These are phyloP conservation scores for Peterozyma toletana DNA, from an alignment of 805 yeast species.

Conservation along the genomic window DNA sequence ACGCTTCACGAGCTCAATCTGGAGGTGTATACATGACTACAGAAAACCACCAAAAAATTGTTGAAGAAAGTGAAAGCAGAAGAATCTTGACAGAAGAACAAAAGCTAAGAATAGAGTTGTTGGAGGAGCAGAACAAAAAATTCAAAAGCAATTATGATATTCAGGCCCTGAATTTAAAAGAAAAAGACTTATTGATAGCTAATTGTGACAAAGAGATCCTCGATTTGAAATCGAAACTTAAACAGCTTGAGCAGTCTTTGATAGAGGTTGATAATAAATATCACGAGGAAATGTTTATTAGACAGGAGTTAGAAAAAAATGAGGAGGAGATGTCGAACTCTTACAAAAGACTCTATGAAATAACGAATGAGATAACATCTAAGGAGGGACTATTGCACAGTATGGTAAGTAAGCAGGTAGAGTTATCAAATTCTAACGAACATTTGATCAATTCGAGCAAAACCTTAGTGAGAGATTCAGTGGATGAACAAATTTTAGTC, in stretches of 20 bases:
- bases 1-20: constrained; percentile 55
- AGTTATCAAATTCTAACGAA: too few relatives aligned
- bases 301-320: constrained; percentile 11
- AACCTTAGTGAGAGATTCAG: too few relatives aligned
- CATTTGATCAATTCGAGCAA: too few relatives aligned
- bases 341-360: background rate
- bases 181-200: background rate
- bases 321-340: constrained; percentile 6
- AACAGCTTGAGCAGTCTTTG: background rate
- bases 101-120: constrained; percentile 34
- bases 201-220: background rate
- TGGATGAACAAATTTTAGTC: too few relatives aligned
- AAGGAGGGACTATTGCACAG: too few relatives aligned
- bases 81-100: constrained; percentile 43
- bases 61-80: constrained; percentile 41
- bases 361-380: too few relatives aligned
- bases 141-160: constrained; percentile 32
- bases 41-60: constrained; percentile 34
- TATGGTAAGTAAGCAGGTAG: too few relatives aligned
- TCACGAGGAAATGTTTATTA: constrained; percentile 9
- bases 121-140: constrained; percentile 38
- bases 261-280: constrained; percentile 8
- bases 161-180: too few relatives aligned
- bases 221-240: constrained; percentile 7
- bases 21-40: constrained; percentile 55